Evolutionary conservation across 1,284 basidiomycete genomes (phyloP).

Genomic region (Apiotrichum laibachii): DNA sequence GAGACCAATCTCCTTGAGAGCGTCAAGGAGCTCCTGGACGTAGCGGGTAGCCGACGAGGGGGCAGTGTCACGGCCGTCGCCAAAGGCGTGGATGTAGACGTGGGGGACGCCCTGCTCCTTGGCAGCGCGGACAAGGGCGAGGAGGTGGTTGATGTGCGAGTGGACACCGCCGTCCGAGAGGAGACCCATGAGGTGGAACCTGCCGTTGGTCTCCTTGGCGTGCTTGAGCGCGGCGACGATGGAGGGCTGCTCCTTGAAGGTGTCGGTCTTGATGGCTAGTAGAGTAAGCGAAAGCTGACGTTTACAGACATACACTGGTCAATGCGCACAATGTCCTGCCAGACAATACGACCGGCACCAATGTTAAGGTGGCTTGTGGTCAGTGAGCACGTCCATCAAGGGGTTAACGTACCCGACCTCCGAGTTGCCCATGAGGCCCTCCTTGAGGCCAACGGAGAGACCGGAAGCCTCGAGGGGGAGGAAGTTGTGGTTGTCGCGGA

Average conservation of each 20-base stretch:
- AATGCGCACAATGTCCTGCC: slow-evolving; percentile 92
- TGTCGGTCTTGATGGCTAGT: slow-evolving; percentile 72
- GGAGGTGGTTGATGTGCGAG: slow-evolving; percentile 82
- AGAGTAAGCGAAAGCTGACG: not conserved
- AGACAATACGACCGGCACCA: slow-evolving; percentile 84
- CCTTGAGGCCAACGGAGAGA: slow-evolving; percentile 78
- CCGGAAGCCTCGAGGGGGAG: slow-evolving; percentile 77
- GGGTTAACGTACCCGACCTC: slow-evolving; percentile 71
- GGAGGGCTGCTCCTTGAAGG: slow-evolving; percentile 72
- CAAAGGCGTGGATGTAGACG: slow-evolving; percentile 85
- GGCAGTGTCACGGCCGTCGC: slow-evolving; percentile 80
- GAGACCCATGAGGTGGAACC: slow-evolving; percentile 78
- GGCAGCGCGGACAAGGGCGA: slow-evolving; percentile 79
- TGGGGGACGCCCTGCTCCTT: slow-evolving; percentile 78
- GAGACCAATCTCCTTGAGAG: slow-evolving; percentile 66
- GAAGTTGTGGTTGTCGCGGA: slow-evolving; percentile 71
- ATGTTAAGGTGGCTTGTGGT: slow-evolving; percentile 76
- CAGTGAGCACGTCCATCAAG: not conserved
- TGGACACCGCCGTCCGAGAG: slow-evolving; percentile 94
- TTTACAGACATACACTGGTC: slow-evolving; percentile 58
- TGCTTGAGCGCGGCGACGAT: slow-evolving; percentile 70
- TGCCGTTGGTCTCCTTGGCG: slow-evolving; percentile 74
- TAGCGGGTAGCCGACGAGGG: slow-evolving; percentile 73
- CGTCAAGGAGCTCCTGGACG: slow-evolving; percentile 69
- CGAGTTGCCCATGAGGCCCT: slow-evolving; percentile 92